Evolutionary conservation across 2,329 filamentous ascomycete genomes (phyloP), one percentile per base, ranked within the genome.

Genomic region (Paracamarosporium sp.): DNA sequence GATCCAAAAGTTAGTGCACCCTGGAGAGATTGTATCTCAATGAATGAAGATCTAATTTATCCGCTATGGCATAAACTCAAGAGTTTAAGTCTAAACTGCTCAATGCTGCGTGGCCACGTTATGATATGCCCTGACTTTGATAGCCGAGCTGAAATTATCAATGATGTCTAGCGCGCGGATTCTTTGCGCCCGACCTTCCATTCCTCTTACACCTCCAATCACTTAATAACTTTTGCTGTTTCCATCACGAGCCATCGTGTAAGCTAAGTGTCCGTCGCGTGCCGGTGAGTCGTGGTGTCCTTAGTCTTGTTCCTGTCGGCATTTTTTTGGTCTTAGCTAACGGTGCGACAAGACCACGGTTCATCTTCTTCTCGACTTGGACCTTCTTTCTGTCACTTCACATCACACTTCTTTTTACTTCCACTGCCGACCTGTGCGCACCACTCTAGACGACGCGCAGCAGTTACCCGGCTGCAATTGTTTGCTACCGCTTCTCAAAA

Each of bases 101-200:
- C 17, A 44, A 35, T 55, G 36, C 48, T 28, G 51, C 64, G 59
- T 61, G 63, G 59, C 53, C 53, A 57, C 57, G 64, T 60, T 66
- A 53, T 65, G 61, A 65, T 71, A 68, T 62, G 63, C 63, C 55
- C 60, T 59, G 65, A 65, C 50, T 64, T 62, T 59, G 64, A 66
- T 71, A 70, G 67, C 70, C 72, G 71, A 75, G 70, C 71, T 75
- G 71, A 73, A 73, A 72, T 74, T 72, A 45, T 58, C 56, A 58
- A 72, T 61, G 55, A 56, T 60, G 61, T 67, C 47, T 69, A 73
- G 73, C 59, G 72, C 66, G 63, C 57, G 62, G 48, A 65, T 59
- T 58, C 66, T 65, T 53, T 65, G 64, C 63, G 60, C 63, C 65
- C 62, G 61, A 64, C 64, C 63, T 69, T 64, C 56, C 67, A 70